Evolutionary conservation across 2,329 filamentous ascomycete genomes (phyloP).

Genomic region (Cryphonectria radicalis): DNA sequence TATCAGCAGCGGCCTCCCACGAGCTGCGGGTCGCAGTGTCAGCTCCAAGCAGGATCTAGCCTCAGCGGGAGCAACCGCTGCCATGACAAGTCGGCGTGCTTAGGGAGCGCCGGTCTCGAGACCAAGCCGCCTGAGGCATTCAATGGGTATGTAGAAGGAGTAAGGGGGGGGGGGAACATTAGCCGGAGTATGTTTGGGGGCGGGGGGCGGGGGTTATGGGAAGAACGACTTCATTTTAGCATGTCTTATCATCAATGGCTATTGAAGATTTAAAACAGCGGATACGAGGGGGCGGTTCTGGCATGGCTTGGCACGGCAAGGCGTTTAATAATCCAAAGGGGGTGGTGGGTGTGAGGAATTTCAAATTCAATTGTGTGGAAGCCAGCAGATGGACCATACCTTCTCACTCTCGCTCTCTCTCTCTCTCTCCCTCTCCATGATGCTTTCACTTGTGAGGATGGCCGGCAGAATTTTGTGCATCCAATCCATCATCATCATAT

Average conservation of each 20-base stretch:
- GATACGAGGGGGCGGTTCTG: neutral
- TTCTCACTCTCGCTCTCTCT: too few species aligned
- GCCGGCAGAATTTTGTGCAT: neutral
- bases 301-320: neutral
- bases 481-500: neutral
- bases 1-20: conserved; percentile 55
- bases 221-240: neutral
- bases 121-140: conserved; percentile 17
- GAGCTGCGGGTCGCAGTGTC: conserved; percentile 59
- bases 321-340: neutral
- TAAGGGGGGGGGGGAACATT: neutral
- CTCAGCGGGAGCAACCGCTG: conserved; percentile 61
- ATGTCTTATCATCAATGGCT: conserved; percentile 1
- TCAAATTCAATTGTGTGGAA: neutral
- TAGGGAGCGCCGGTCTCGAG: conserved; percentile 36
- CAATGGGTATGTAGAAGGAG: neutral
- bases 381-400: neutral
- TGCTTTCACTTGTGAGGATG: neutral
- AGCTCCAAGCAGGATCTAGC: conserved; percentile 64
- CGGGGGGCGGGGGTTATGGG: too few species aligned
- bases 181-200: neutral
- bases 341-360: neutral
- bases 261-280: neutral
- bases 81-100: conserved; percentile 57
- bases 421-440: neutral